Conservation (phyloP, 306 rosid species). For the Cucurbita maxima region DNA sequence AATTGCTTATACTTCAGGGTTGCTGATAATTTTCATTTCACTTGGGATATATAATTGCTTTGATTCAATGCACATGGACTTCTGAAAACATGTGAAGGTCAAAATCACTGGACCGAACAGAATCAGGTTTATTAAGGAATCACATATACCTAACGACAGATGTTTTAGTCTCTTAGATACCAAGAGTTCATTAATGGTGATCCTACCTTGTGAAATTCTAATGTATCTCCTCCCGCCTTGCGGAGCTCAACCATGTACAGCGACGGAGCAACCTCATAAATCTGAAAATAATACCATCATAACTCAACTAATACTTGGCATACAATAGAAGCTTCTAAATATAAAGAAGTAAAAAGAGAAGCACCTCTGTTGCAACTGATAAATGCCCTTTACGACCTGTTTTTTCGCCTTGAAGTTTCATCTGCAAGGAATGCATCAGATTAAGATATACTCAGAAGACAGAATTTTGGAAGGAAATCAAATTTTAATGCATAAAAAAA, state of each 20-base stretch:
- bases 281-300: constrained; percentile 23
- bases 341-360: neutral
- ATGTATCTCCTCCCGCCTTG: constrained; percentile 78
- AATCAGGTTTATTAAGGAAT: neutral
- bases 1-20: neutral
- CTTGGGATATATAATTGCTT: neutral
- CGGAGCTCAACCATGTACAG: constrained; percentile 91
- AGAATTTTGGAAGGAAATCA: neutral
- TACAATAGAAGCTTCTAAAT: neutral
- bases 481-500: neutral
- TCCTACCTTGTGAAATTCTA: constrained; percentile 83
- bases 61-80: neutral
- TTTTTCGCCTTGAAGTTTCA: constrained; percentile 84
- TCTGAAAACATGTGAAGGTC: neutral
- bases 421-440: constrained; percentile 17
- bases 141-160: neutral
- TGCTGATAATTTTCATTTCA: neutral
- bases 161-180: neutral
- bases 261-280: constrained; percentile 89
- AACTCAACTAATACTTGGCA: constrained; percentile 6
- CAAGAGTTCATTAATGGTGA: neutral
- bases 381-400: constrained; percentile 89
- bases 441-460: neutral
- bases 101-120: neutral
- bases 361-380: constrained; percentile 82